phyloP scores from a whole-genome alignment of 495 filamentous ascomycete species.

The Staphylotrichum longicolle region DNA sequence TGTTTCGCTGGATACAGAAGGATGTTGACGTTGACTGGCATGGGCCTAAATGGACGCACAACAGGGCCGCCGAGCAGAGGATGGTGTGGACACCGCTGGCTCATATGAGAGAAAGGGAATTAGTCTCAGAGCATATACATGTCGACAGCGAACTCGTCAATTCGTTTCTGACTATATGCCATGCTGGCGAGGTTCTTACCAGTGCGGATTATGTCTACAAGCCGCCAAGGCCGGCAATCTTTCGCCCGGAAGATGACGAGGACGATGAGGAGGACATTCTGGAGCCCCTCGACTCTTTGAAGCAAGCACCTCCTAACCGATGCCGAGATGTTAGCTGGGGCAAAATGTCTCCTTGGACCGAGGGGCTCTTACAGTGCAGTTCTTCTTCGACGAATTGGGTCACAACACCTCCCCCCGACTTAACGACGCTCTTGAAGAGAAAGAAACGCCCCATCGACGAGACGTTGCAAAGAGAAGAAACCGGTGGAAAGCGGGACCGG shows the following conservation, averaged over 20 bases:
- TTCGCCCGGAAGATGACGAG: constrained; percentile 47
- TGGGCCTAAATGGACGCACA: constrained; percentile 42
- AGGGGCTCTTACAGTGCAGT: not conserved
- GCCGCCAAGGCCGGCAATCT: constrained; percentile 49
- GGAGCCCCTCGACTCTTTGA: not conserved
- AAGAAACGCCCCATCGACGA: constrained; percentile 25
- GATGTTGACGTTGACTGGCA: constrained; percentile 27
- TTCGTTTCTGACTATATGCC: constrained; percentile 26
- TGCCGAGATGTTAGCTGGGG: not conserved
- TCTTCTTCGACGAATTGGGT: not conserved
- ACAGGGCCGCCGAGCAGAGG: constrained; percentile 41
- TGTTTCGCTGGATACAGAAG: constrained; percentile 36
- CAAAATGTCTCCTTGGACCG: not conserved
- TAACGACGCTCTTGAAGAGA: constrained; percentile 20
- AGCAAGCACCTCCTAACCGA: not conserved
- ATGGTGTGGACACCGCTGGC: constrained; percentile 50
- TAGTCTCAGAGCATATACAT: constrained; percentile 34
- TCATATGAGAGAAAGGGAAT: constrained; percentile 33
- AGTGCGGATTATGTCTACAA: constrained; percentile 52
- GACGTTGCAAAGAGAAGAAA: not conserved
- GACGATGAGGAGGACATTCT: constrained; percentile 42
- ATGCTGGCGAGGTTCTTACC: constrained; percentile 31
- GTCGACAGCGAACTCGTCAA: constrained; percentile 27
- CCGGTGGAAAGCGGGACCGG: not conserved
- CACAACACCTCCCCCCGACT: constrained; percentile 4